phyloP scores from a whole-genome alignment of 805 yeast genomes.

The Lipomyces orientalis region DNA sequence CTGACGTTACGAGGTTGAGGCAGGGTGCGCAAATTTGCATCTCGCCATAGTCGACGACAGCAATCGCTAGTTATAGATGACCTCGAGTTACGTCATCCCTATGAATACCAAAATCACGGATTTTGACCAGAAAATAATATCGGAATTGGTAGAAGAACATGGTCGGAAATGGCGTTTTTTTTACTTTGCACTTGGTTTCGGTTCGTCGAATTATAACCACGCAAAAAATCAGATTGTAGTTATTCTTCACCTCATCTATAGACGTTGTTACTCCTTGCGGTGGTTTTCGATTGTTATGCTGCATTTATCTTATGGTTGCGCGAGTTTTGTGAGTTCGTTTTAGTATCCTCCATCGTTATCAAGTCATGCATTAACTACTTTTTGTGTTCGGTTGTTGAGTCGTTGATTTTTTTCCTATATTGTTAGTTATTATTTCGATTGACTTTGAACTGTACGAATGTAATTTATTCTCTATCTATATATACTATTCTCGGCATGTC shows the following conservation, averaged over 20 bases:
- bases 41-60: conserved; percentile 51
- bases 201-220: background rate
- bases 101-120: background rate
- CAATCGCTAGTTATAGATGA: background rate
- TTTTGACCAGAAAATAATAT: background rate
- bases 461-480: background rate
- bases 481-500: background rate
- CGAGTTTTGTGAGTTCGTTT: background rate
- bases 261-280: background rate
- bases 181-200: conserved; percentile 1
- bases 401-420: background rate
- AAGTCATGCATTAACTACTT: background rate
- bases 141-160: background rate
- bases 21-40: conserved; percentile 82
- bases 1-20: conserved; percentile 57
- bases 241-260: background rate
- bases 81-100: background rate
- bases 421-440: conserved; percentile 1
- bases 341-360: background rate
- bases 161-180: background rate
- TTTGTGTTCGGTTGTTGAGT: background rate
- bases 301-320: background rate
- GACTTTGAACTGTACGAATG: background rate
- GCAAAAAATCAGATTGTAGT: background rate
- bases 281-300: background rate